phyloP scores from a whole-genome alignment of 1,284 basidiomycete species.

The Thelephora terrestris region DNA sequence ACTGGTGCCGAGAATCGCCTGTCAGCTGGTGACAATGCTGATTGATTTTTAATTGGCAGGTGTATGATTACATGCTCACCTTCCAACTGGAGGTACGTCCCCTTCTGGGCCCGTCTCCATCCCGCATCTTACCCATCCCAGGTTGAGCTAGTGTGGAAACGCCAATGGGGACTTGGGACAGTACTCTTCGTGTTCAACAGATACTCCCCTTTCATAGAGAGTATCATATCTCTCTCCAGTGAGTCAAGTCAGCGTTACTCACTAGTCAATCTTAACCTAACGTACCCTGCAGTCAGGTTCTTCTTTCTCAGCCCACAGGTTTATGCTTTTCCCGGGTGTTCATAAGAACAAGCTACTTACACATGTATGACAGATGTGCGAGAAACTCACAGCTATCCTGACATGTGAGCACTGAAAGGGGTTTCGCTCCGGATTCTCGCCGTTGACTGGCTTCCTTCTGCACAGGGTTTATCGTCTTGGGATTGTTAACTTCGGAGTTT shows the following conservation, averaged over 20 bases:
- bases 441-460: slow-evolving; percentile 13
- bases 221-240: slow-evolving; percentile 27
- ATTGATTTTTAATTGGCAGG: slow-evolving; percentile 12
- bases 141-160: slow-evolving; percentile 30
- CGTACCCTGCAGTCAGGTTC: neutral
- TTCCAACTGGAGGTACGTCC: slow-evolving; percentile 28
- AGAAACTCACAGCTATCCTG: neutral
- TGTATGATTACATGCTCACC: slow-evolving; percentile 29
- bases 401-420: too few species aligned
- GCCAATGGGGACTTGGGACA: slow-evolving; percentile 25
- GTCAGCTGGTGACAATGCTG: too few species aligned
- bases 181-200: slow-evolving; percentile 30
- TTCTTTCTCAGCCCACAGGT: neutral
- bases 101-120: neutral
- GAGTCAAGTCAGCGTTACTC: slow-evolving; percentile 9
- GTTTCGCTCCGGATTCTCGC: too few species aligned
- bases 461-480: slow-evolving; percentile 28
- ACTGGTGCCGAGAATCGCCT: too few species aligned
- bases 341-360: neutral
- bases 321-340: neutral
- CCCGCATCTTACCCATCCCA: slow-evolving; percentile 9
- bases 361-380: neutral
- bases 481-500: slow-evolving; percentile 30
- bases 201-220: slow-evolving; percentile 33
- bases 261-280: neutral